These are phyloP conservation scores for Plasmodium falciparum DNA, from an alignment of 169 alveolate genomes.

Conservation along the genomic window DNA sequence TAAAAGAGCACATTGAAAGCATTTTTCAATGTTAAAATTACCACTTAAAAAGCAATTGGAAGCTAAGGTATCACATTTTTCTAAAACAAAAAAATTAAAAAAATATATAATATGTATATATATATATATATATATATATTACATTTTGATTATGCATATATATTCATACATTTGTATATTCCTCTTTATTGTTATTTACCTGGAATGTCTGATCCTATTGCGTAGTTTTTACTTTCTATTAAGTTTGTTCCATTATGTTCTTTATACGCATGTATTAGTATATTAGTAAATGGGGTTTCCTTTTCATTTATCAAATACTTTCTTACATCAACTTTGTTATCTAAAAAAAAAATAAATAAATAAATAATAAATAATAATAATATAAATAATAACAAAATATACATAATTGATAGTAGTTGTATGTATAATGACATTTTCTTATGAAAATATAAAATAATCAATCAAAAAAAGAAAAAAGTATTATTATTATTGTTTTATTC, in stretches of 20 bases:
- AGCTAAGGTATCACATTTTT: constrained; percentile 16
- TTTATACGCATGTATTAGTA: background rate
- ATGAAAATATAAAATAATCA: background rate
- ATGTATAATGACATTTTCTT: background rate
- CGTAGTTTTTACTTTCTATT: constrained; percentile 12
- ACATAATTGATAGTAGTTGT: background rate
- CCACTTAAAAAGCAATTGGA: constrained; percentile 12
- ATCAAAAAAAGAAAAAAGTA: background rate
- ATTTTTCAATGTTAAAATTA: constrained; percentile 23
- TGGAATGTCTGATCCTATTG: background rate
- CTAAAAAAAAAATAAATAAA: background rate
- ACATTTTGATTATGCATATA: background rate
- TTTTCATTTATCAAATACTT: background rate
- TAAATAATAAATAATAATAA: background rate
- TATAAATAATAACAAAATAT: background rate
- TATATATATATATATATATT: background rate
- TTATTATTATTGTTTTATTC: background rate
- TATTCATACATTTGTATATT: background rate
- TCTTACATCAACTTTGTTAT: constrained; percentile 14
- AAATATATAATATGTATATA: background rate
- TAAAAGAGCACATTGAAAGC: constrained; percentile 18
- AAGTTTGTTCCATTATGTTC: background rate
- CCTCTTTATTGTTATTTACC: background rate
- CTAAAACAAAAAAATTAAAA: constrained; percentile 3
- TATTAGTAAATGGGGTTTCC: constrained; percentile 11